phyloP scores from a whole-genome alignment of 1,284 basidiomycete species.

The Boletus hoseneyae region DNA sequence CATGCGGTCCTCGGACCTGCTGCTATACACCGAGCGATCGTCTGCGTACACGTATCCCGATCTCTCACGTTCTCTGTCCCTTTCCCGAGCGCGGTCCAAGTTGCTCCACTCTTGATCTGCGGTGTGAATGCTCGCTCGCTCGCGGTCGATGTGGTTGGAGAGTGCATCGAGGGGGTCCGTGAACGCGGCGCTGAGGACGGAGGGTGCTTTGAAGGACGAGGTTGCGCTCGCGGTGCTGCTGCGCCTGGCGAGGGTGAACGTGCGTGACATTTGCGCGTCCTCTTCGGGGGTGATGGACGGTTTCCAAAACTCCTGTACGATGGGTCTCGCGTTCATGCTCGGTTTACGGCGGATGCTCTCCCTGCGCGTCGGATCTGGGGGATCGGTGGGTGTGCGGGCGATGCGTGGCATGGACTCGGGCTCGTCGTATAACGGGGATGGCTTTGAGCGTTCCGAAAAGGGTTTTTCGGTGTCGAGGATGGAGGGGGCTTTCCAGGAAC shows the following conservation, averaged over 20 bases:
- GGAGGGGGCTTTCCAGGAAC: constrained; percentile 29
- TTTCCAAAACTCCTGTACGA: constrained; percentile 42
- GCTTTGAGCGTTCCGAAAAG: constrained; percentile 21
- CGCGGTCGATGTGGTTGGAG: constrained; percentile 21
- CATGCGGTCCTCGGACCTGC: constrained; percentile 16
- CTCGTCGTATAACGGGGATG: constrained; percentile 25
- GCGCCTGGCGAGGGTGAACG: constrained; percentile 34
- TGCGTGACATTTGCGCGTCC: constrained; percentile 37
- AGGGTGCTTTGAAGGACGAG: constrained; percentile 33
- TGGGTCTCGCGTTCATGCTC: constrained; percentile 22
- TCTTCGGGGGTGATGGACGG: constrained; percentile 42
- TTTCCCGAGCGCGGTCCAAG: constrained; percentile 23
- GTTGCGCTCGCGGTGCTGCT: constrained; percentile 39
- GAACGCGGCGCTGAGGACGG: constrained; percentile 31
- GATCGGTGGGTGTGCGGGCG: constrained; percentile 23
- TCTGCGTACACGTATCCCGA: constrained; percentile 17
- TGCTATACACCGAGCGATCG: constrained; percentile 23
- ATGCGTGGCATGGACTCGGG: constrained; percentile 22
- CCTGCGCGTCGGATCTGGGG: constrained; percentile 21
- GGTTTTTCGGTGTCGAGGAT: constrained; percentile 24
- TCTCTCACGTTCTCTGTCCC: constrained; percentile 6
- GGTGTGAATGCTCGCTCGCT: constrained; percentile 23
- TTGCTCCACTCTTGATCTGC: constrained; percentile 30
- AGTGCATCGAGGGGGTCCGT: constrained; percentile 25
- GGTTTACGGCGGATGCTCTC: constrained; percentile 32